Base-by-base conservation (phyloP, 257 asterid genomes). In the Anisodus tanguticus region DNA sequence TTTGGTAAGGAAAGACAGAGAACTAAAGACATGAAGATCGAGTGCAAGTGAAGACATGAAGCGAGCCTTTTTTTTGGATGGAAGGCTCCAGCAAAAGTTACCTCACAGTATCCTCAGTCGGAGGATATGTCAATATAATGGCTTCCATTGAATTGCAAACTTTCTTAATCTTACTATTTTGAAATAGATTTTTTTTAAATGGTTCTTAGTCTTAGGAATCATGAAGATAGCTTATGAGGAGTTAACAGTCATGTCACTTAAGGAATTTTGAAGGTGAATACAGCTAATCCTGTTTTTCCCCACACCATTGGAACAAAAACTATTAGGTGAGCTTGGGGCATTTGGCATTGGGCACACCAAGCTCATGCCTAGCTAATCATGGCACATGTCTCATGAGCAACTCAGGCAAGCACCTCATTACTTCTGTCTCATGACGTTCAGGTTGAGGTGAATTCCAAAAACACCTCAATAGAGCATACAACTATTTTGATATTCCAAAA, bases 1-100 rank as follows among this genome's bases (percentile, higher is more conserved):
- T 71, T 71, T 9, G 79, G 47, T n/a, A 54, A 71, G 79, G 57
- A 71, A 41, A 43, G 57, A 71, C 31, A n/a, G 79, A 17, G 35
- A n/a, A 71, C 57, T 43, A n/a, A 71, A n/a, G 57, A n/a, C 31
- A 8, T 41, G 78, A 41, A 39, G 26, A 31, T 68, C 3, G 72
- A 66, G 10, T 31, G 72, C 10, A 9, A 66, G 72, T 35, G 47
- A 35, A 31, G 47, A 12, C 45, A 68, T 68, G 22, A 68, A 68
- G 22, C 2, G 53, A 69, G 4, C 2, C 43, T 70, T 69, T 31
- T 22, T 31, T 31, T 69, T 41, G 45, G 19, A 43, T 71, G 39
- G 43, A 45, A 71, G 79, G 5, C 79, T 45, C 58, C 3, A 17
- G 5, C 17, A 4, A 9, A 71, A 45, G 35, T 71, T 54, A 45